Evolutionary conservation across 805 yeast genomes (phyloP).

Genomic region (Ascoidea rubescens): DNA sequence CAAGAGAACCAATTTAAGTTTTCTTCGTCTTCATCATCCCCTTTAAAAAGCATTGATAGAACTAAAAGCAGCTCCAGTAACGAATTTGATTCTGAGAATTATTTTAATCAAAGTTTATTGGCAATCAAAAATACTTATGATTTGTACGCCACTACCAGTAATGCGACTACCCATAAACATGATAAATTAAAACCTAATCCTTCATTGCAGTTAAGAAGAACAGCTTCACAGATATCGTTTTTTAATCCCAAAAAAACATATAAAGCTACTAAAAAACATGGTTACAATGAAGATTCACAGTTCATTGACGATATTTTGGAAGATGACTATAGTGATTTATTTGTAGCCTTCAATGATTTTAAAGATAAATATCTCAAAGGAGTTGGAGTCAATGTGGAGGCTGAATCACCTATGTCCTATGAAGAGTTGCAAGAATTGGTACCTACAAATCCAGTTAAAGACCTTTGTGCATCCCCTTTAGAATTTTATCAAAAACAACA

Average conservation of each 20-base stretch:
- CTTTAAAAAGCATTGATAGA: background rate
- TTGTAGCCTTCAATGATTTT: background rate
- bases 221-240: background rate
- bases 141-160: background rate
- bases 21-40: background rate
- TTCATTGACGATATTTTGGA: background rate
- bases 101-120: background rate
- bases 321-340: background rate
- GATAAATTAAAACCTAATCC: background rate
- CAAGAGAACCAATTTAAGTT: background rate
- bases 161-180: background rate
- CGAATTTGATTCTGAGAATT: no score
- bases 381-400: background rate
- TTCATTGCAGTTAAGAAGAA: background rate
- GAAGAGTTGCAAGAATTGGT: background rate
- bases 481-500: no score
- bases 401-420: background rate
- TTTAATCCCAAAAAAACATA: no score
- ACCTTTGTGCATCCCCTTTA: background rate
- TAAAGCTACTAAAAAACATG: background rate
- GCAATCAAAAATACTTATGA: background rate
- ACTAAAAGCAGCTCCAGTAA: no score
- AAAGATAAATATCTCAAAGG: background rate
- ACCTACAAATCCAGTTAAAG: background rate
- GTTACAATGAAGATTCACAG: background rate